Base-by-base conservation (phyloP, 352 stramenopile species). In the Phytophthora pinifolia region DNA sequence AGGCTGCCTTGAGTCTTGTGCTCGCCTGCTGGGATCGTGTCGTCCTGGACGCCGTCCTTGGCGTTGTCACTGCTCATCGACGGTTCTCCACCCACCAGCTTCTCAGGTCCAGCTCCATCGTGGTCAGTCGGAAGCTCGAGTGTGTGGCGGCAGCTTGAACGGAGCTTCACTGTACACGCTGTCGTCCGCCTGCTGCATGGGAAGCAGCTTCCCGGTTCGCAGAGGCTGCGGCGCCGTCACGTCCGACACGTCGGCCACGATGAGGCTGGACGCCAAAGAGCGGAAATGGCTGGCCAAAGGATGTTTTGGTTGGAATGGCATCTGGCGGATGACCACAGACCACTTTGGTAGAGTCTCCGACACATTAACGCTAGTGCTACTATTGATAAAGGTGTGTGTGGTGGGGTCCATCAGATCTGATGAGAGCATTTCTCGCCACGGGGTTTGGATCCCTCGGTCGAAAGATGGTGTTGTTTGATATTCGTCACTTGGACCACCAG, bases 111-210 rank as follows among this genome's bases (percentile, higher is more conserved):
- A 3, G 10, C 38, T 17, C 6, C 9, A 3, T 32, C 10, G 50
- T 17, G 3, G 20, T 50, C 17, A 58, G 18, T 15, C 29, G 43
- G 47, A 59, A 56, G 12, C 55, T 64, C 14, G 5, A 10, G 20
- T 55, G 32, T 17, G 18, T 7, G 29, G 17, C 9, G 54, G 54
- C 45, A 72, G 27, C 30, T 35, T 47, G 56, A 75, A 75, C 13
- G 54, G 43, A 43, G 55, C 57, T 18, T 71, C 49, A 14, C 68
- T 52, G 60, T 77, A 83, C 27, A 54, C 46, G 47, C 68, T 67
- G 54, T 83, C 72, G 48, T 83, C 72, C 13, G 72, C 72, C 46
- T 67, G 54, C 46, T 79, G 70, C 70, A 83, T 83, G 33, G 70
- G 59, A 37, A 62, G 36, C 29, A 79, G 17, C 7, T 37, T 53